These are phyloP conservation scores for Saturnispora hagleri DNA, from an alignment of 805 yeast genomes.

Conservation along the genomic window DNA sequence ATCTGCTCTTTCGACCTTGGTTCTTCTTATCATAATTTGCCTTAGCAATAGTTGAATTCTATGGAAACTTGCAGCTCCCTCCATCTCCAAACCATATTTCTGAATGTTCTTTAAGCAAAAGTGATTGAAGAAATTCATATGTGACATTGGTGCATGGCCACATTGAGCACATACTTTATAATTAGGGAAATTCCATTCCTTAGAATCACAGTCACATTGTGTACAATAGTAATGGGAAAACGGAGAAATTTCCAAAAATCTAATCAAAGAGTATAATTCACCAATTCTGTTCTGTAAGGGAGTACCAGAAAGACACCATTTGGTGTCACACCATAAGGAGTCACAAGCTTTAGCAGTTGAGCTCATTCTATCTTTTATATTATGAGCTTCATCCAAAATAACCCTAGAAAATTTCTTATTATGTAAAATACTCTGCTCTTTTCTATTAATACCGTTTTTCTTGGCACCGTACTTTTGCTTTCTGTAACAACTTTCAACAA, in stretches of 20 bases:
- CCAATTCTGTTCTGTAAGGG: conserved; percentile 96
- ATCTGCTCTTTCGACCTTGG: conserved; percentile 93
- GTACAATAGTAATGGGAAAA: conserved; percentile 87
- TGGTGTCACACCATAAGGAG: conserved; percentile 53
- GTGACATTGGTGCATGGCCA: conserved; percentile 91
- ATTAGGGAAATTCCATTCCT: conserved; percentile 78
- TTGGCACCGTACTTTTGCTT: conserved; percentile 78
- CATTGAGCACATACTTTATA: conserved; percentile 79
- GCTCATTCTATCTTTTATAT: conserved; percentile 88
- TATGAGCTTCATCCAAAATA: conserved; percentile 93
- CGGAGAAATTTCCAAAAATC: conserved; percentile 78
- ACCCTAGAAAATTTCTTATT: conserved; percentile 71
- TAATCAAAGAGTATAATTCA: conserved; percentile 84
- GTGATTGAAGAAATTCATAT: conserved; percentile 91
- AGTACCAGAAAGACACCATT: conserved; percentile 94
- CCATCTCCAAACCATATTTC: conserved; percentile 72
- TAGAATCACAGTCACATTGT: conserved; percentile 77
- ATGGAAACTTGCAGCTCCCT: conserved; percentile 68
- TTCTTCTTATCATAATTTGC: conserved; percentile 86
- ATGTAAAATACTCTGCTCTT: conserved; percentile 72
- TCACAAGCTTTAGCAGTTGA: conserved; percentile 93
- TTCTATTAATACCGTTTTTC: conserved; percentile 58
- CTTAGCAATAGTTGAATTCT: conserved; percentile 66
- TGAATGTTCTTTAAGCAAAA: conserved; percentile 92
- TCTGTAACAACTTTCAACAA: conserved; percentile 76